Base-by-base conservation (phyloP, 352 stramenopile genomes). In the Phytophthora nicotianae region DNA sequence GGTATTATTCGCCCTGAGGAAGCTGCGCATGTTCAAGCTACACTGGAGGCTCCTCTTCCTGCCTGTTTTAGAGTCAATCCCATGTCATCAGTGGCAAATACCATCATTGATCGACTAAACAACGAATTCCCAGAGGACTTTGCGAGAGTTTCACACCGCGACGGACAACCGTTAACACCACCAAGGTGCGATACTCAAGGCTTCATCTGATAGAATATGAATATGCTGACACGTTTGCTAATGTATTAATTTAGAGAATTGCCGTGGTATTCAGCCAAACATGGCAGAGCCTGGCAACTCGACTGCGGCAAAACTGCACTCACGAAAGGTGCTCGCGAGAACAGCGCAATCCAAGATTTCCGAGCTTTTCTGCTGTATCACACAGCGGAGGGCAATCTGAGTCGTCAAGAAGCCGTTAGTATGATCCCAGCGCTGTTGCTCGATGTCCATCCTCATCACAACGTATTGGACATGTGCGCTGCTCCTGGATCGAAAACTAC, bases 401-500 rank as follows among this genome's bases (percentile, higher is more conserved):
- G 91, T 56, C 88, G 98, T 7, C 97, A 99, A 78, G 98, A 99
- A 68, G 83, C 97, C 2, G 98, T 98, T 47, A 98, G 87, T 58
- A 99, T 99, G 97, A 79, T 99, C 23, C 97, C 97, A 0, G 96
- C 97, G 0, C 81, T 99, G 26, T 88, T 99, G 49, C 83, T 99
- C n/a, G 79, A 97, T 65, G 88, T 97, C 5, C 70, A 98, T 60
- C 82, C 79, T 11, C 65, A 96, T 48, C 88, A 98, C 55, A 64
- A 68, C 19, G 77, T 88, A 27, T 60, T 93, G 21, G 83, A 95
- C 35, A 68, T 95, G 62, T 92, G 84, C 53, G 97, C 98, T 9
- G 97, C 97, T 6, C 98, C 98, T 1, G 98, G 98, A 17, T 98
- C 90, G 49, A 99, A 99, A 75, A 99, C 98, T n/a, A 93, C 88